phyloP scores from a whole-genome alignment of 257 asterid species.

The Echium plantagineum region DNA sequence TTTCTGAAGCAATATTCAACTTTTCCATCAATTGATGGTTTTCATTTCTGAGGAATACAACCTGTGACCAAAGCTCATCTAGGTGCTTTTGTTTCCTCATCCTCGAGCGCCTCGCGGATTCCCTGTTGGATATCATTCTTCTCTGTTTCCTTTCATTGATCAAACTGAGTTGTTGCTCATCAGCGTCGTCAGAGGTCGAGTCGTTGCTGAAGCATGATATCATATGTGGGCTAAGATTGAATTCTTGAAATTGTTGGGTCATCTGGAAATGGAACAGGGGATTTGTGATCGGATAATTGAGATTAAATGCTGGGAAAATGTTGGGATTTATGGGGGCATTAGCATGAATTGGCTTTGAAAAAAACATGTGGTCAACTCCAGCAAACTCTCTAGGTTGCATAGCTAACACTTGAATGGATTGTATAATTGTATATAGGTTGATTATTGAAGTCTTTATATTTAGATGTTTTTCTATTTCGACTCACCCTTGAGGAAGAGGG shows the following conservation, averaged over 20 bases:
- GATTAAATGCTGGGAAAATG: conserved; percentile 30
- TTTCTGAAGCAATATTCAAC: conserved; percentile 47
- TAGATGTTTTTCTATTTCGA: too few relatives aligned
- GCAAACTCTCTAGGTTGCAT: conserved; percentile 62
- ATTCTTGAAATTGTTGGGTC: conserved; percentile 28
- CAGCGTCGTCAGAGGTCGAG: conserved; percentile 80
- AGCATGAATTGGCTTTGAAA: conserved; percentile 42
- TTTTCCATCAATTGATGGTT: conserved; percentile 59
- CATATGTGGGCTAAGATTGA: conserved; percentile 3
- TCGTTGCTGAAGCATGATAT: conserved; percentile 43
- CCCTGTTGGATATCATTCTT: conserved; percentile 80
- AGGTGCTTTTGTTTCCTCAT: conserved; percentile 86
- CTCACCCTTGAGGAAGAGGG: conserved; percentile 15
- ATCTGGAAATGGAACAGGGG: conserved; percentile 36
- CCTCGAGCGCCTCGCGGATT: conserved; percentile 79
- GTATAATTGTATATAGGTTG: too few relatives aligned
- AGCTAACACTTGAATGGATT: conserved; percentile 8
- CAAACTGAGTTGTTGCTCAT: conserved; percentile 57
- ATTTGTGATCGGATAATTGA: conserved; percentile 26
- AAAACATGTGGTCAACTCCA: conserved; percentile 40
- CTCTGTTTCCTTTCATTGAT: conserved; percentile 75
- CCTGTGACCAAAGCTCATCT: conserved; percentile 90
- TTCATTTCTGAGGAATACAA: conserved; percentile 67
- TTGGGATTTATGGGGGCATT: conserved; percentile 19
- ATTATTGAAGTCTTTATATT: neutral